Evolutionary conservation across 2,329 filamentous ascomycete genomes (phyloP).

Genomic region (Aspergillus melleus): DNA sequence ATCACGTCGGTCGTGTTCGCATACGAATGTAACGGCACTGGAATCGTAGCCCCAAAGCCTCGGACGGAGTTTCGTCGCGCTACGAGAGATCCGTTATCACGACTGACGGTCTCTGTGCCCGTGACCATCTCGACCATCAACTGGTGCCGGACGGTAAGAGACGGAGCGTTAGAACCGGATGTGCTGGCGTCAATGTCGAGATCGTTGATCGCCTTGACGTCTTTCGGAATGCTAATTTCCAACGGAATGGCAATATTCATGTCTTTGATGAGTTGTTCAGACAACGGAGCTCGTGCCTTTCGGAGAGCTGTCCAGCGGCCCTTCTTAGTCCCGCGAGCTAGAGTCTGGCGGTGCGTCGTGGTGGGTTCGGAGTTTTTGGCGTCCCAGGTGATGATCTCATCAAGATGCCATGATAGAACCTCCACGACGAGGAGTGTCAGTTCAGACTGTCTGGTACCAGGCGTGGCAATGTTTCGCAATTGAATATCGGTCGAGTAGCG

Average conservation of each 20-base stretch:
- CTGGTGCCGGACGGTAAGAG: not conserved
- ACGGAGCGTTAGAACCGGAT: not conserved
- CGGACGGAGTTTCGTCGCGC: not conserved
- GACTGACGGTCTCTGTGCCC: not conserved
- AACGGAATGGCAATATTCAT: not conserved
- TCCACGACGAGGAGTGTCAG: not conserved
- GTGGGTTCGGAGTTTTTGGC: not conserved
- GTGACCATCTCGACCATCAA: not conserved
- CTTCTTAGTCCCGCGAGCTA: not conserved
- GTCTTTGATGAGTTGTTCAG: not conserved
- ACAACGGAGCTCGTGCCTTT: not conserved
- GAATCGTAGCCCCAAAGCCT: not conserved
- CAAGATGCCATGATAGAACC: not conserved
- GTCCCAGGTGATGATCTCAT: not conserved
- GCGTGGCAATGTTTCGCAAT: not conserved
- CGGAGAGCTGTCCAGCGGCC: not conserved
- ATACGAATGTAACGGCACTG: not conserved
- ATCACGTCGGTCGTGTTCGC: not conserved
- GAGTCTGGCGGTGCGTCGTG: not conserved
- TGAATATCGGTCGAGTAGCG: not conserved
- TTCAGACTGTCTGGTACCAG: not conserved
- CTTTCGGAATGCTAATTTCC: not conserved
- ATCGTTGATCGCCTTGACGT: not conserved
- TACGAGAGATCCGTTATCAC: not conserved
- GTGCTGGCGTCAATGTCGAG: not conserved